Percentiles rank a stretch among this genome's conserved stretches.
These are phyloP conservation scores for Marasmius fiardii DNA, from an alignment of 1,284 basidiomycete species.

Conservation along the genomic window DNA sequence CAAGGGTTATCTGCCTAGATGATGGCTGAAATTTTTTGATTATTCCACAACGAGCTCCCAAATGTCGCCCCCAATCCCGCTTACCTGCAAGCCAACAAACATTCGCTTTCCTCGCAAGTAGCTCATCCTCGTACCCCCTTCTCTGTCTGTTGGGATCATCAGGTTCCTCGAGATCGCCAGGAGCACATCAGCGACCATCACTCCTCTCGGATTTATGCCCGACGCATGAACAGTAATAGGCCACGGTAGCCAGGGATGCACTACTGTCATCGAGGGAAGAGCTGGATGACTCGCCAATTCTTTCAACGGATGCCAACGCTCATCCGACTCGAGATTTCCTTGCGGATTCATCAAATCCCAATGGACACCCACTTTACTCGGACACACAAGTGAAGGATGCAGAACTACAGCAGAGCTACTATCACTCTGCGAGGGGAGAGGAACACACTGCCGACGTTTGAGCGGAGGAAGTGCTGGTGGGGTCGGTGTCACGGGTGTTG, in stretches of 20 bases:
- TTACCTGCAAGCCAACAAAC: conserved; percentile 3
- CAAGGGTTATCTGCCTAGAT: too few species aligned
- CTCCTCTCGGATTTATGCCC: neutral
- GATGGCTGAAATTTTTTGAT: too few species aligned
- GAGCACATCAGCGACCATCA: conserved; percentile 11
- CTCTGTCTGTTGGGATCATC: neutral
- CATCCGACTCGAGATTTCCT: neutral
- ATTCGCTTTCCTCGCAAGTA: conserved; percentile 2
- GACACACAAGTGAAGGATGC: neutral
- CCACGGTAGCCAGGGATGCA: conserved; percentile 10
- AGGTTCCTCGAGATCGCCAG: neutral
- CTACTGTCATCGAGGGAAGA: conserved; percentile 10
- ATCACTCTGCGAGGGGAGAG: neutral
- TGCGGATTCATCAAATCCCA: neutral
- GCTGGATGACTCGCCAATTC: conserved; percentile 8
- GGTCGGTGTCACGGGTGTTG: neutral
- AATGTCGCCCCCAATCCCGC: conserved; percentile 6
- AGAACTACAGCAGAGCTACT: neutral
- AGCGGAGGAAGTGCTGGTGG: neutral
- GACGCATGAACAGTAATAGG: conserved; percentile 9
- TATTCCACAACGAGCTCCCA: conserved; percentile 8
- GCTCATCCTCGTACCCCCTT: neutral
- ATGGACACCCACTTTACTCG: neutral
- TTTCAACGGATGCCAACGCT: neutral
- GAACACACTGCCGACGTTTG: neutral